Evolutionary conservation across 2,329 filamentous ascomycete genomes (phyloP), one percentile per base, ranked within the genome.

Genomic region (Aspergillus uvarum): DNA sequence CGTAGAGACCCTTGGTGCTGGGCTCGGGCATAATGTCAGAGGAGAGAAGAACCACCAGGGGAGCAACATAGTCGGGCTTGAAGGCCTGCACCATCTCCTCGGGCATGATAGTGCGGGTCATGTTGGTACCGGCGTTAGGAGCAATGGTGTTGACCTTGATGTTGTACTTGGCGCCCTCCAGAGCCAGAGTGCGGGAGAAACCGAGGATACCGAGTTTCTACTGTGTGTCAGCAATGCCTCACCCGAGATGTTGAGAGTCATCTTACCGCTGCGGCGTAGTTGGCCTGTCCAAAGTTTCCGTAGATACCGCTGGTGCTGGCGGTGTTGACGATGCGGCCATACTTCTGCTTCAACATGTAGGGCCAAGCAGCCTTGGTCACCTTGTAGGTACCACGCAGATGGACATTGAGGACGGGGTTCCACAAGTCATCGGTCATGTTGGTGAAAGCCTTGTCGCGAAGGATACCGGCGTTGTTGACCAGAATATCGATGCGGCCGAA

Each of bases 81-180:
- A 99, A 96, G 50, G 95, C 94, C 82, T 98, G 93, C 19, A 99
- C 93, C 81, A 98, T 87, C 82, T 99, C 95, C 79, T 96, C 92
- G 31, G 95, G 95, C 83, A 99, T 86, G 75, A 99, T 91, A 54
- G 91, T 94, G 68, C 88, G 86, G 58, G 95, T 99, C 91, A 99
- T 95, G 74, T 89, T 88, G 49, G 95, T 99, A 69, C 95, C 95
- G 44, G 95, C 95, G 72, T 98, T 99, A 68, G 95, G 95, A 24
- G 95, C 95, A 72, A 99, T 97, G 60, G 93, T 96, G 85, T 99
- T 99, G 77, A 96, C 91, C 71, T 87, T 92, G 78, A 99, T 98
- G 83, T 97, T 96, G 84, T 99, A 92, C 83, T 98, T 98, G 73
- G 86, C 85, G 70, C 95, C 95, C 80, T 99, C 95, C 53, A 95